Evolutionary conservation across 2,329 filamentous ascomycete genomes (phyloP).

Genomic region (Fusarium temperatum): DNA sequence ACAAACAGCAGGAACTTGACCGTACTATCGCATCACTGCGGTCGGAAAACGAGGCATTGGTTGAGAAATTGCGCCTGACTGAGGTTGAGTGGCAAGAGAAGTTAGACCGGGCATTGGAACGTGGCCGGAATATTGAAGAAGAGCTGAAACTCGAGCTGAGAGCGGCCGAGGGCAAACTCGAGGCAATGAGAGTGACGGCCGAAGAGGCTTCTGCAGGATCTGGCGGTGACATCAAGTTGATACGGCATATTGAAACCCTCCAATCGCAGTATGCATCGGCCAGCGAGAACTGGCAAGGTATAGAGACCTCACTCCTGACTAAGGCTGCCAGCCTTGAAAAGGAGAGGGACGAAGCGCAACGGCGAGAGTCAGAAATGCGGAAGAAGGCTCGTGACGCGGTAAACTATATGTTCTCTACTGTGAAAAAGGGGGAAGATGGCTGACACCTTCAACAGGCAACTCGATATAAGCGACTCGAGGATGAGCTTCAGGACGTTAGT

Average conservation of each 20-base stretch:
- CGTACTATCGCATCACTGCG: slow-evolving; percentile 70
- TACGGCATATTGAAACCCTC: slow-evolving; percentile 93
- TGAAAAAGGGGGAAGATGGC: background rate
- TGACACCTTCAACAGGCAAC: slow-evolving; percentile 60
- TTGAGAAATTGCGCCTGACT: slow-evolving; percentile 75
- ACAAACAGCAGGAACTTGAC: slow-evolving; percentile 64
- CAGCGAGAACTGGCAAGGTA: slow-evolving; percentile 97
- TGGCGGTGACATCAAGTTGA: slow-evolving; percentile 84
- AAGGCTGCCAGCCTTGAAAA: slow-evolving; percentile 83
- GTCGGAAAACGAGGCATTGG: slow-evolving; percentile 79
- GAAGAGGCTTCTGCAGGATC: slow-evolving; percentile 90
- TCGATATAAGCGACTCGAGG: slow-evolving; percentile 74
- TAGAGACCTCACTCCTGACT: slow-evolving; percentile 85
- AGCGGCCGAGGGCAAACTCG: slow-evolving; percentile 87
- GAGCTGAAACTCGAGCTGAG: slow-evolving; percentile 83
- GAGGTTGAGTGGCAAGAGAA: slow-evolving; percentile 78
- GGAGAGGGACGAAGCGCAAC: slow-evolving; percentile 86
- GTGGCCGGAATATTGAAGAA: slow-evolving; percentile 71
- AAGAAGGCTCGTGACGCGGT: slow-evolving; percentile 89
- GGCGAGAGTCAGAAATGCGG: slow-evolving; percentile 85
- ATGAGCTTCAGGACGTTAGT: slow-evolving; percentile 79
- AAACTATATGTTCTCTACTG: slow-evolving; percentile 48
- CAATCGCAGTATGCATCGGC: slow-evolving; percentile 96
- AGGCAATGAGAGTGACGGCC: slow-evolving; percentile 82
- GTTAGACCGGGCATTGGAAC: slow-evolving; percentile 76